A percentile compares a stretch with the other conserved stretches of the same genome.
Evolutionary conservation across 257 asterid species (phyloP).

Genomic region (Salvia hispanica): DNA sequence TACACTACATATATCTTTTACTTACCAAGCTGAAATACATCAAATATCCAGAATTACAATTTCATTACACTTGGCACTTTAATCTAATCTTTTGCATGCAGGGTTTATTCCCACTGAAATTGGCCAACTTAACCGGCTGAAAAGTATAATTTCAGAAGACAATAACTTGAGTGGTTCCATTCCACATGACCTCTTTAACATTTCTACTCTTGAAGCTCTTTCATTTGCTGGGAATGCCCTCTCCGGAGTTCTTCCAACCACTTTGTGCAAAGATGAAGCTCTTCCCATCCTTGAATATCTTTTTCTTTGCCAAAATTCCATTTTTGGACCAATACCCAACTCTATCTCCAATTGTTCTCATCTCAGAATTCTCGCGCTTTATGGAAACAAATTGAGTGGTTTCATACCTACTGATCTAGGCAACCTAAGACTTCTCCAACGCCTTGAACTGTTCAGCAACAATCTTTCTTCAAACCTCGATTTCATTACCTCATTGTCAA

Average conservation of each 20-base stretch:
- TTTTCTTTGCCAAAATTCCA: not conserved
- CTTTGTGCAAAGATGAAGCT: not conserved
- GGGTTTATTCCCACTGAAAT: not conserved
- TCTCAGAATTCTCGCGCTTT: not conserved
- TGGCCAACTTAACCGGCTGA: slow-evolving; percentile 4
- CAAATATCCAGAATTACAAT: too few relatives aligned
- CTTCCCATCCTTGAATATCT: slow-evolving; percentile 1
- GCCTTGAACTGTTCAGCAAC: too few relatives aligned
- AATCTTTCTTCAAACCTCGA: too few relatives aligned
- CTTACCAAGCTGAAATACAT: too few relatives aligned
- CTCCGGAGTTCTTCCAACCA: slow-evolving; percentile 30
- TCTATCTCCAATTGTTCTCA: slow-evolving; percentile 38
- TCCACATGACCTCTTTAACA: slow-evolving; percentile 15
- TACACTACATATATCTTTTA: too few relatives aligned
- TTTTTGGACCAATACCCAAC: slow-evolving; percentile 37
- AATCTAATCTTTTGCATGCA: not conserved
- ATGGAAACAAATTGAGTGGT: too few relatives aligned
- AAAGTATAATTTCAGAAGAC: rapidly evolving
- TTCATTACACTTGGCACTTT: too few relatives aligned
- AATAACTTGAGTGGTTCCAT: not conserved
- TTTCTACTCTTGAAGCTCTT: slow-evolving; percentile 21
- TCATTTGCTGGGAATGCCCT: not conserved
- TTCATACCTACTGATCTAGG: too few relatives aligned
- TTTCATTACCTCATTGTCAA: slow-evolving; percentile 39
- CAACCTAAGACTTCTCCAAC: slow-evolving; percentile 21